Conservation (phyloP, 108 stramenopile species). For the Fragilaria radians region DNA sequence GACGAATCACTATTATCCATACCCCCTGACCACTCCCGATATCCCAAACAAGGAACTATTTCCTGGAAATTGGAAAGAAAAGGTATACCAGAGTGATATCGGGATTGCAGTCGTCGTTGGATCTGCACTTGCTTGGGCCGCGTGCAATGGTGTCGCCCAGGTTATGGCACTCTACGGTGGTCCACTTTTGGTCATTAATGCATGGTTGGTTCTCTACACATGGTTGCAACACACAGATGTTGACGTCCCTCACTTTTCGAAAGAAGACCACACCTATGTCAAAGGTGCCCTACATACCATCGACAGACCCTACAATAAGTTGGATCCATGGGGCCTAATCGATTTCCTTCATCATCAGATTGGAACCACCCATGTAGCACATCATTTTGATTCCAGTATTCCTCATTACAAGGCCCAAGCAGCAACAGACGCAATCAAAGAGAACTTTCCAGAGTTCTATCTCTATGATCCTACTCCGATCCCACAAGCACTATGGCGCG, state of each 20-base stretch:
- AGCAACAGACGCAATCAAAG: constrained; percentile 87
- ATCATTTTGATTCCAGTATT: constrained; percentile 91
- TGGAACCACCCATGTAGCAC: constrained; percentile 94
- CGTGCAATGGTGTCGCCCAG: constrained; percentile 59
- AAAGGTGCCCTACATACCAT: constrained; percentile 96
- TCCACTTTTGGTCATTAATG: constrained; percentile 92
- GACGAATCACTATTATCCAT: constrained; percentile 69
- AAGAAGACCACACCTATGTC: constrained; percentile 89
- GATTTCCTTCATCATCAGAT: constrained; percentile 95
- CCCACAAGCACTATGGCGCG: constrained; percentile 77
- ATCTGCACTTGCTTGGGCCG: constrained; percentile 48
- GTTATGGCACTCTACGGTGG: constrained; percentile 88
- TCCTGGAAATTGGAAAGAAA: constrained; percentile 84
- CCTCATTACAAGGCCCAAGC: constrained; percentile 83
- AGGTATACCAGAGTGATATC: constrained; percentile 85
- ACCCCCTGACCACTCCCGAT: constrained; percentile 59
- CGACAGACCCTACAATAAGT: constrained; percentile 91
- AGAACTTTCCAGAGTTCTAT: constrained; percentile 73
- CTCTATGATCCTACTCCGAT: constrained; percentile 84
- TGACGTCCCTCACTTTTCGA: constrained; percentile 93
- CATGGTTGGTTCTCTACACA: constrained; percentile 96
- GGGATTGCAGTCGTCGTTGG: constrained; percentile 81
- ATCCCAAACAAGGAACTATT: constrained; percentile 79
- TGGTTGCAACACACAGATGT: constrained; percentile 98
- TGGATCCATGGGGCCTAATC: constrained; percentile 83